Evolutionary conservation across 1,284 basidiomycete genomes (phyloP).

Genomic region (Ustilago shanxiensis): DNA sequence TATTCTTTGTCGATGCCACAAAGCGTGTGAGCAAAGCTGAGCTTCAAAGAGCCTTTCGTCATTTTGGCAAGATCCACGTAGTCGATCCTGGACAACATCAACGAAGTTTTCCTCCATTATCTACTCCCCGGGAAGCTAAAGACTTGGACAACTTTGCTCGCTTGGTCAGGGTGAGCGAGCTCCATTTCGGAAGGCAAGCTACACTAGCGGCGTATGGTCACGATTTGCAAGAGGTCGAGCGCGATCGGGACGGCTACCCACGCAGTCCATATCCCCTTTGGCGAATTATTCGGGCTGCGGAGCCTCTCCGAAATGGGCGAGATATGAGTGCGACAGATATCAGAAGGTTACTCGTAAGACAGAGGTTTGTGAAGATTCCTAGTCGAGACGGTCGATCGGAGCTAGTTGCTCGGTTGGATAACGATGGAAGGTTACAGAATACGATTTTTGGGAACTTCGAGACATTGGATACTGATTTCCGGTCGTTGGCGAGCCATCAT

Average conservation of each 20-base stretch:
- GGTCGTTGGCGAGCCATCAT: background rate
- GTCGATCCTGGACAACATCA: constrained; percentile 3
- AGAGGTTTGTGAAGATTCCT: background rate
- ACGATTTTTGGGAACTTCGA: background rate
- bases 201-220: background rate
- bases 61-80: constrained; percentile 14
- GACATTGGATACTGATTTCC: background rate
- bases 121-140: background rate
- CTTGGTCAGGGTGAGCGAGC: background rate
- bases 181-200: background rate
- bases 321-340: background rate
- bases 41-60: constrained; percentile 3
- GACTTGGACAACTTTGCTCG: background rate
- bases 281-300: background rate
- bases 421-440: background rate
- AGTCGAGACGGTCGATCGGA: background rate
- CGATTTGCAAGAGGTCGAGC: background rate
- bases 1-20: background rate
- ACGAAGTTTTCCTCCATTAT: background rate
- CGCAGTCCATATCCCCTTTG: background rate
- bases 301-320: background rate
- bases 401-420: background rate
- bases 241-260: background rate
- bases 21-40: background rate
- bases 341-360: background rate